Evolutionary conservation across 306 rosid genomes (phyloP).

Genomic region (Heteromeles arbutifolia): DNA sequence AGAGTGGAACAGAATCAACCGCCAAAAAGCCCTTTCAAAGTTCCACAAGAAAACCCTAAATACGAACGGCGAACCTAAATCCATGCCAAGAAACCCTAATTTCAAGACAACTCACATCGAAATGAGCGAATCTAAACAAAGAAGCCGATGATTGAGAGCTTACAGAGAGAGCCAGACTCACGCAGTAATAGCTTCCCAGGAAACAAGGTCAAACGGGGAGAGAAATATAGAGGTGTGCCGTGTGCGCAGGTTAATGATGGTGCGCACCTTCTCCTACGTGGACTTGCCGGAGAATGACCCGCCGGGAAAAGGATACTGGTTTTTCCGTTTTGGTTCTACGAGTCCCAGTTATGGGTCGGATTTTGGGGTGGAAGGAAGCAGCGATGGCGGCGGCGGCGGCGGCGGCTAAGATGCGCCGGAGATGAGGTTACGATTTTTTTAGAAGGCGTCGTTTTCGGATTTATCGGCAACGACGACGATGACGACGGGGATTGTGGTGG

Average conservation of each 20-base stretch:
- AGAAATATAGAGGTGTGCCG: not conserved
- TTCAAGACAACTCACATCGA: conserved; percentile 24
- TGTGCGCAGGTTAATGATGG: conserved; percentile 41
- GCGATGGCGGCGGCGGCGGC: conserved; percentile 8
- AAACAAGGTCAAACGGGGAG: conserved; percentile 22
- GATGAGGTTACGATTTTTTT: not conserved
- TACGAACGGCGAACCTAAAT: conserved; percentile 35
- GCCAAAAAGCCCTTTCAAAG: conserved; percentile 59
- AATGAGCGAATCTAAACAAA: conserved; percentile 36
- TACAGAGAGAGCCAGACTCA: conserved; percentile 1
- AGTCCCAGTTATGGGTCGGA: not conserved
- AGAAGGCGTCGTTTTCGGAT: conserved; percentile 12
- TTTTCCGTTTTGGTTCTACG: not conserved
- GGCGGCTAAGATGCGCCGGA: conserved; percentile 10
- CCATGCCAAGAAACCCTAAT: conserved; percentile 38
- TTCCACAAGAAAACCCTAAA: conserved; percentile 32
- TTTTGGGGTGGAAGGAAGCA: not conserved
- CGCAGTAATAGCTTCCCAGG: conserved; percentile 25
- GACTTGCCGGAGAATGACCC: conserved; percentile 39
- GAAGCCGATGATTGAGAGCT: conserved; percentile 22
- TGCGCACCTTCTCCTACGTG: conserved; percentile 37
- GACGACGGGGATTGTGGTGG: not conserved
- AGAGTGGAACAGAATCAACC: conserved; percentile 22
- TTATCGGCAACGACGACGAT: conserved; percentile 19
- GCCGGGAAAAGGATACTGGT: conserved; percentile 17